A percentile compares a stretch with the other conserved stretches of the same genome.
phyloP scores from a whole-genome alignment of 2,329 filamentous ascomycete species.

The Biscogniauxia mediterranea region DNA sequence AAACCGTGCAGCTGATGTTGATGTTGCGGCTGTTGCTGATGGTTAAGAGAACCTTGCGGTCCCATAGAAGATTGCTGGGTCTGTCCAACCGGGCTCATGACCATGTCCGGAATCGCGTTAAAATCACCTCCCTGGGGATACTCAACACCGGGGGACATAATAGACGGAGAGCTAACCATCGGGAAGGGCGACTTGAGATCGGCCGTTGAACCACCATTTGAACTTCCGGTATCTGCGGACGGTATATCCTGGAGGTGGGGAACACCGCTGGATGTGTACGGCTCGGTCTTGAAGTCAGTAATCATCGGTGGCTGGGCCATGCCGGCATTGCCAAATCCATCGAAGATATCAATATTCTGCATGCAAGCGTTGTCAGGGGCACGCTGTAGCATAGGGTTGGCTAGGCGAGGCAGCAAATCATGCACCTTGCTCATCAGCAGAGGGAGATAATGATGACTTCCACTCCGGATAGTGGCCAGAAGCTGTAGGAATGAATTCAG shows the following conservation, averaged over 20 bases:
- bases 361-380: conserved; percentile 52
- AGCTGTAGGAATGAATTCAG: conserved; percentile 68
- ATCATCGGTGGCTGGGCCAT: conserved; percentile 54
- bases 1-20: conserved; percentile 26
- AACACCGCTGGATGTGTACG: conserved; percentile 34
- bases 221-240: conserved; percentile 37
- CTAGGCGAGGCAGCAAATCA: conserved; percentile 64
- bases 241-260: conserved; percentile 41
- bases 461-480: conserved; percentile 68
- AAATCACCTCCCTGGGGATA: conserved; percentile 48
- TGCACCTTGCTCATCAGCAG: conserved; percentile 74
- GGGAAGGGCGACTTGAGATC: conserved; percentile 50
- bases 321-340: conserved; percentile 62
- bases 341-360: conserved; percentile 58
- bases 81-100: conserved; percentile 49
- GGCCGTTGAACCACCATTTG: conserved; percentile 34
- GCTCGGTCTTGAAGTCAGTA: conserved; percentile 46
- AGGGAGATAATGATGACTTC: conserved; percentile 73
- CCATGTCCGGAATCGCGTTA: conserved; percentile 51
- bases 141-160: conserved; percentile 53
- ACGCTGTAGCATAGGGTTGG: conserved; percentile 59
- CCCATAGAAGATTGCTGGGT: conserved; percentile 33
- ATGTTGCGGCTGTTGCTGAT: conserved; percentile 33
- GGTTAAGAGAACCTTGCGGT: conserved; percentile 31
- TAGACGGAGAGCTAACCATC: conserved; percentile 47